Percentiles rank a stretch among this genome's conserved stretches.
Conservation (phyloP, 1,284 basidiomycete genomes). For the Cutaneotrichosporon sp. region DNA sequence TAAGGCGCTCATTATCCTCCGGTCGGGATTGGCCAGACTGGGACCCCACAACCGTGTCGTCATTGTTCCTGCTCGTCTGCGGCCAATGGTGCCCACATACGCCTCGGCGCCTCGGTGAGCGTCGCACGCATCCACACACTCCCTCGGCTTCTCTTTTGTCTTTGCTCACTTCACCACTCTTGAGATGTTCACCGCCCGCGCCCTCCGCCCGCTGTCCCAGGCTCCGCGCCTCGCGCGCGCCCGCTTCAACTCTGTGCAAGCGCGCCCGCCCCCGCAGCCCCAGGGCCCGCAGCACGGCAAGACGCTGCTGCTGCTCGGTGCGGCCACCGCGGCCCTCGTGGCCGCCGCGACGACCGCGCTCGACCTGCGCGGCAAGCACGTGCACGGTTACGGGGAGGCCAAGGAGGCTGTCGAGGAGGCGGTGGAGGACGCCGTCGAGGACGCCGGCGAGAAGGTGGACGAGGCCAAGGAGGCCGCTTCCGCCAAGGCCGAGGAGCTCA, state of each 20-base stretch:
- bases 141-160: neutral
- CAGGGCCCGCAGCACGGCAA: neutral
- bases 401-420: too few species aligned
- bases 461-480: neutral
- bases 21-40: neutral
- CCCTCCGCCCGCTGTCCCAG: neutral
- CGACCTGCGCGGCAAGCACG: neutral
- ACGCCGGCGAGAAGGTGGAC: neutral
- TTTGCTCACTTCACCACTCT: neutral
- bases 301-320: neutral
- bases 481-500: neutral
- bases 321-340: neutral
- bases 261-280: neutral
- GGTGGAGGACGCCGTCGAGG: too few species aligned
- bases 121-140: too few species aligned
- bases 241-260: neutral
- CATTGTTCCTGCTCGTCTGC: neutral
- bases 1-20: too few species aligned
- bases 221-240: constrained; percentile 1
- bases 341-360: neutral
- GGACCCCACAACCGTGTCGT: neutral
- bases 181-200: neutral
- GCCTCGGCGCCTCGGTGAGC: too few species aligned
- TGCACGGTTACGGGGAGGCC: neutral
- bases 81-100: too few species aligned